These are phyloP conservation scores for Fomitopsis betulina DNA, from an alignment of 1,284 basidiomycete species.

Conservation along the genomic window DNA sequence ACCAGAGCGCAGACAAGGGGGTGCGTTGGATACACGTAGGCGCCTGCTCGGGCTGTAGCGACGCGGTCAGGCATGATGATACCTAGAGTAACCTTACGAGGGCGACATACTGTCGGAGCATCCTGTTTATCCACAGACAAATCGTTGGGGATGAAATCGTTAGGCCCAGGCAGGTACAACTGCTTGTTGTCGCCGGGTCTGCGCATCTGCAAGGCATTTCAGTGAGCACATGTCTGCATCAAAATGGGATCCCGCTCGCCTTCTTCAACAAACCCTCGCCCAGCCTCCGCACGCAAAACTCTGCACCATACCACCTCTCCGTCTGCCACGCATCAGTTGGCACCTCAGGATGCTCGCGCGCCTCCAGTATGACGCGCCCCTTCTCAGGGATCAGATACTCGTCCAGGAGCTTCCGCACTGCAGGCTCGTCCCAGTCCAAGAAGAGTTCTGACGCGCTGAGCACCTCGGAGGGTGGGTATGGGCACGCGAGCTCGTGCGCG, in stretches of 20 bases:
- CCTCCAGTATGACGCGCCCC: slow-evolving; percentile 41
- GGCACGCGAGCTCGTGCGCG: slow-evolving; percentile 15
- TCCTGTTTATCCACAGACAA: slow-evolving; percentile 49
- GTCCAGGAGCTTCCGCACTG: slow-evolving; percentile 14
- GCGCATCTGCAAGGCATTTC: slow-evolving; percentile 33
- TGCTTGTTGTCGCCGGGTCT: slow-evolving; percentile 13
- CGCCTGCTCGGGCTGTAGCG: slow-evolving; percentile 15
- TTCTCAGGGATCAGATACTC: slow-evolving; percentile 29
- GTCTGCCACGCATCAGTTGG: slow-evolving; percentile 37
- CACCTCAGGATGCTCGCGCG: slow-evolving; percentile 32
- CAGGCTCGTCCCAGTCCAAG: slow-evolving; percentile 20
- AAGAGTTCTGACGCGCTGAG: slow-evolving; percentile 16
- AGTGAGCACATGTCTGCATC: slow-evolving; percentile 14
- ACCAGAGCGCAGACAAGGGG: slow-evolving; percentile 19
- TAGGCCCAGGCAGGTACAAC: slow-evolving; percentile 29
- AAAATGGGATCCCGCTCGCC: slow-evolving; percentile 21
- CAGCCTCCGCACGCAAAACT: slow-evolving; percentile 41
- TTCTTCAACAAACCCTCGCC: slow-evolving; percentile 37
- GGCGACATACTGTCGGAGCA: slow-evolving; percentile 29
- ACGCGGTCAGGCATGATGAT: neutral
- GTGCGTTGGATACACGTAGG: slow-evolving; percentile 19
- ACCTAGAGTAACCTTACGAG: neutral
- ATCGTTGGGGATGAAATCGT: slow-evolving; percentile 53
- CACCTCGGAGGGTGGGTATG: slow-evolving; percentile 18
- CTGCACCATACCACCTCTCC: slow-evolving; percentile 51